Conservation (phyloP, 768 basidiomycete species). For the Paxillus ammoniavirescens region DNA sequence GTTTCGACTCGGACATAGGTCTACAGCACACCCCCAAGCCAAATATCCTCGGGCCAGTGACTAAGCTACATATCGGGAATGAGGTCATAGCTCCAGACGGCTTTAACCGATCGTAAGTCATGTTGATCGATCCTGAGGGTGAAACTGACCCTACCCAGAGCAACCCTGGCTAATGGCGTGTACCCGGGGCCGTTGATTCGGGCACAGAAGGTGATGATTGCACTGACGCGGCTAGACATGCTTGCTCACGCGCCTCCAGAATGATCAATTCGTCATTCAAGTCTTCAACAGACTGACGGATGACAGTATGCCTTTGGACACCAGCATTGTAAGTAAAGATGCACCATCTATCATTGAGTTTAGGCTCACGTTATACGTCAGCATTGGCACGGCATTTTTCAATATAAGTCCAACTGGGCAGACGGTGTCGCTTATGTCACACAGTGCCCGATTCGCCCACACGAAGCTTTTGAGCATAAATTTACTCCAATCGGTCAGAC, state of each 20-base stretch:
- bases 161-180: conserved; percentile 38
- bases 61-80: conserved; percentile 35
- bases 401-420: conserved; percentile 17
- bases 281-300: conserved; percentile 45
- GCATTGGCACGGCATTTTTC: conserved; percentile 28
- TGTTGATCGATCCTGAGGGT: neutral
- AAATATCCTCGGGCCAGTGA: conserved; percentile 13
- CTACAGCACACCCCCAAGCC: neutral
- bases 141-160: conserved; percentile 15
- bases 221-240: neutral
- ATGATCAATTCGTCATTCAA: conserved; percentile 37
- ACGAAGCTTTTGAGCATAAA: conserved; percentile 35
- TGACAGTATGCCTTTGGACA: conserved; percentile 44
- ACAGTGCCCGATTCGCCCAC: conserved; percentile 38
- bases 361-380: conserved; percentile 16
- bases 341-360: conserved; percentile 1
- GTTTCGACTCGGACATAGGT: neutral
- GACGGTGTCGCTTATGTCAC: conserved; percentile 36
- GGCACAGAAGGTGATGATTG: conserved; percentile 31
- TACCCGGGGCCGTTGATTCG: conserved; percentile 45
- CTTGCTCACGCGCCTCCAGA: conserved; percentile 20
- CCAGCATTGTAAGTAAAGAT: conserved; percentile 33
- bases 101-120: conserved; percentile 33
- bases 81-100: conserved; percentile 42
- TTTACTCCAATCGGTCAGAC: conserved; percentile 30